Evolutionary conservation across 2,329 filamentous ascomycete species (phyloP).

Genomic region (Cercospora sp.): DNA sequence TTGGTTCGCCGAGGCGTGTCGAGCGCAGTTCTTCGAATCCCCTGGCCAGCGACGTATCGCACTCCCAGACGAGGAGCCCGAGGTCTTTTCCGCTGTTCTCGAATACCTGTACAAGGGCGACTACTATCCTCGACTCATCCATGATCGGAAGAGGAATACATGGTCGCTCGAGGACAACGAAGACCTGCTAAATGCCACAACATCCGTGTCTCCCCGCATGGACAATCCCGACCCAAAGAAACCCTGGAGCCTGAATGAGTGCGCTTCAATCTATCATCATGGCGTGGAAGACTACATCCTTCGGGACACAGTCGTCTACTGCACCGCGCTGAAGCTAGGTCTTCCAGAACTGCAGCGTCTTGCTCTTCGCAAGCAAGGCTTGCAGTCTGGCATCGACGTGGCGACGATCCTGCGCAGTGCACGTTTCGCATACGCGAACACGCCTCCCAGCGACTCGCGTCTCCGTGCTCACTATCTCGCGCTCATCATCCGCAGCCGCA

Average conservation of each 20-base stretch:
- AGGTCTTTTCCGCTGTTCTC: constrained; percentile 89
- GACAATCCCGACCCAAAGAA: constrained; percentile 43
- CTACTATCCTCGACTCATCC: constrained; percentile 86
- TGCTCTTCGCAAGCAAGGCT: constrained; percentile 88
- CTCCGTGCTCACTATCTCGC: constrained; percentile 96
- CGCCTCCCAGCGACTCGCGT: constrained; percentile 85
- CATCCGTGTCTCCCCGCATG: constrained; percentile 54
- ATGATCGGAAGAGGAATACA: constrained; percentile 77
- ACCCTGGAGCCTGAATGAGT: constrained; percentile 60
- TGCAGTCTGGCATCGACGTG: constrained; percentile 90
- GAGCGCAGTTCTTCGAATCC: constrained; percentile 69
- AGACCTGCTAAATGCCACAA: constrained; percentile 31
- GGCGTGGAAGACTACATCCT: constrained; percentile 75
- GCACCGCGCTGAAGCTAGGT: constrained; percentile 84
- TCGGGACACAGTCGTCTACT: constrained; percentile 93
- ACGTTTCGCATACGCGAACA: constrained; percentile 93
- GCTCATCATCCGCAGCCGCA: constrained; percentile 94
- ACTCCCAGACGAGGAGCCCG: constrained; percentile 78
- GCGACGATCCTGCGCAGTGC: constrained; percentile 88
- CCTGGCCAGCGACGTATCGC: constrained; percentile 69
- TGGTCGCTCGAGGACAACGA: constrained; percentile 80
- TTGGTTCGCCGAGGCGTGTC: constrained; percentile 65
- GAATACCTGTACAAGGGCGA: constrained; percentile 97
- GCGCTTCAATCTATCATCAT: constrained; percentile 72
- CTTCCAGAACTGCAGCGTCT: constrained; percentile 90